phyloP scores from a whole-genome alignment of 2,329 filamentous ascomycete species.

The Stachybotrys chartarum region DNA sequence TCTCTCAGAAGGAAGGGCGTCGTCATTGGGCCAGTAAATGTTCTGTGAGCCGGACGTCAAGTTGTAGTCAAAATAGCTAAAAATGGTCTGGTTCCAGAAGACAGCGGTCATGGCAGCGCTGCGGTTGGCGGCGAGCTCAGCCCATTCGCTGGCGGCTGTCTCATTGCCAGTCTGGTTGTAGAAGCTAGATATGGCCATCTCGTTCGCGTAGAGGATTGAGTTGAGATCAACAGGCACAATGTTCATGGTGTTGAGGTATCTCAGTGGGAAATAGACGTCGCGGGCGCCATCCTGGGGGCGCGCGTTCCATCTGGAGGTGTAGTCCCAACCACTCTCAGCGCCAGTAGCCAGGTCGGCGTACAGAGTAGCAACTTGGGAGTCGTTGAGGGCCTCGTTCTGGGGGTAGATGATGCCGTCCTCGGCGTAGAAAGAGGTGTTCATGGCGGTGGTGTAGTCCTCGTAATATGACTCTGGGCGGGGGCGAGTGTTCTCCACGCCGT shows the following conservation, averaged over 20 bases:
- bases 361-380: slow-evolving; percentile 41
- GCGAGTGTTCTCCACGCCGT: slow-evolving; percentile 56
- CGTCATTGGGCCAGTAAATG: slow-evolving; percentile 44
- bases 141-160: slow-evolving; percentile 42
- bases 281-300: slow-evolving; percentile 49
- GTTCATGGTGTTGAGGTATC: slow-evolving; percentile 52
- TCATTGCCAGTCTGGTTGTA: slow-evolving; percentile 42
- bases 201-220: slow-evolving; percentile 60
- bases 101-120: slow-evolving; percentile 55
- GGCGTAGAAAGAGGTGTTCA: slow-evolving; percentile 56
- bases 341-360: slow-evolving; percentile 59
- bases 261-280: slow-evolving; percentile 58
- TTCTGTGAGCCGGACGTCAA: slow-evolving; percentile 50
- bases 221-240: slow-evolving; percentile 61
- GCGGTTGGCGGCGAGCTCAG: slow-evolving; percentile 39
- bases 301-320: slow-evolving; percentile 49
- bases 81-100: slow-evolving; percentile 57
- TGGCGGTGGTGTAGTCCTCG: slow-evolving; percentile 60
- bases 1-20: slow-evolving; percentile 22
- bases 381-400: slow-evolving; percentile 39
- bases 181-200: slow-evolving; percentile 50
- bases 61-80: slow-evolving; percentile 65
- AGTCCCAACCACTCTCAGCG: slow-evolving; percentile 62
- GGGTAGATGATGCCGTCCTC: slow-evolving; percentile 52
- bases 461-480: slow-evolving; percentile 61